These are phyloP conservation scores for Cucumis hystrix DNA, from an alignment of 306 rosid genomes.

Conservation along the genomic window DNA sequence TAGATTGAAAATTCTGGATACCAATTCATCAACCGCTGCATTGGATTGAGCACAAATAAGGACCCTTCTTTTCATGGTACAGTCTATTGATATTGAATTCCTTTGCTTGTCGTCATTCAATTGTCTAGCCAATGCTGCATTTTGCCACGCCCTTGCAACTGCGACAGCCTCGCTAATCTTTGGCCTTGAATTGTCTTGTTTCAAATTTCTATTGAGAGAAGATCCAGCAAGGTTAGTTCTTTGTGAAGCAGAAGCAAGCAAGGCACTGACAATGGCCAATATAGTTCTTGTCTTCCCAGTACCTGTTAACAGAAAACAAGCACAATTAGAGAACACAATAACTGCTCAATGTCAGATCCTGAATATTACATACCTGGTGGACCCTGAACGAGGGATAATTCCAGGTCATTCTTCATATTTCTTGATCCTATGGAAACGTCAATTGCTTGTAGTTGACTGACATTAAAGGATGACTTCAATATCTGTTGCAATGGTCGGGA, in stretches of 20 bases:
- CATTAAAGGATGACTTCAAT: slow-evolving; percentile 67
- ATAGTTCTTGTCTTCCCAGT: slow-evolving; percentile 94
- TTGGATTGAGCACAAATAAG: slow-evolving; percentile 98
- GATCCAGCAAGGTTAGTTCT: slow-evolving; percentile 21
- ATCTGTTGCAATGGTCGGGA: slow-evolving; percentile 61
- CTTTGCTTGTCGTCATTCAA: slow-evolving; percentile 39
- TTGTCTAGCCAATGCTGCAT: slow-evolving; percentile 89
- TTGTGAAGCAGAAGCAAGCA: slow-evolving; percentile 50
- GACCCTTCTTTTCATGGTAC: slow-evolving; percentile 48
- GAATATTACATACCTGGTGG: slow-evolving; percentile 71
- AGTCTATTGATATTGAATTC: slow-evolving; percentile 33
- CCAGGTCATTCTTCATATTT: slow-evolving; percentile 33
- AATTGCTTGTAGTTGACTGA: slow-evolving; percentile 75
- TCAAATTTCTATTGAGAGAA: slow-evolving; percentile 18
- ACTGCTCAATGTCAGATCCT: slow-evolving; percentile 1
- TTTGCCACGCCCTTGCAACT: slow-evolving; percentile 93
- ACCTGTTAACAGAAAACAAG: slow-evolving; percentile 39
- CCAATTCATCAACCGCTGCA: slow-evolving; percentile 97
- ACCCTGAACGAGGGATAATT: slow-evolving; percentile 91
- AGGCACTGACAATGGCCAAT: slow-evolving; percentile 81
- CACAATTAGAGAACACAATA: slow-evolving; percentile 8
- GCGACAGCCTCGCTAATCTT: slow-evolving; percentile 50
- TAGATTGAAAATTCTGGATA: slow-evolving; percentile 67
- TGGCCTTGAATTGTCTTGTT: slow-evolving; percentile 27
- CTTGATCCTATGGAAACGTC: slow-evolving; percentile 42